Base-by-base conservation (phyloP, 2,329 filamentous ascomycete species). In the Orbilia oligospora region DNA sequence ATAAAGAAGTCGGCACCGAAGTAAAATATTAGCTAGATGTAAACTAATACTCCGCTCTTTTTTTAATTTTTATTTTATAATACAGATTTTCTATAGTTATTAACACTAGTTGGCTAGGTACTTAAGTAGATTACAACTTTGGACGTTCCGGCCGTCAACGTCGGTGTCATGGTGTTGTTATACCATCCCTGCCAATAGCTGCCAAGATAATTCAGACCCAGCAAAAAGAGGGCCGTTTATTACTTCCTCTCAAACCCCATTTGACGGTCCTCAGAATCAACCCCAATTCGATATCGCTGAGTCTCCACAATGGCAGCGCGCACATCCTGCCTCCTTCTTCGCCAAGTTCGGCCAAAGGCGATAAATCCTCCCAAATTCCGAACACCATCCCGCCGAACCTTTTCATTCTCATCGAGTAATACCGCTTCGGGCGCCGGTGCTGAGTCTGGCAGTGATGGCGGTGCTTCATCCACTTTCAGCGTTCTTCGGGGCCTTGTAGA, bases 401-500 rank as follows among this genome's bases (percentile, higher is more conserved):
- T 77, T 38, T 77, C 73, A 0, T 77, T 71, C 36, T 53, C 67
- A 22, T 77, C 73, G 20, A 53, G 56, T 20, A 49, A 71, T 61
- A 51, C 73, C 5, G 22, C 73, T 0, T 18, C 66, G 16, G 61
- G 66, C n/a, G 61, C 73, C 30, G 73, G 68, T 20, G 53, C 73
- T 4, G 55, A 68, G 55, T 64, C 71, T n/a, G 56, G 65, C 18
- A 46, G 71, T 20, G 73, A 77, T 77, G 73, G 58, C 24, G 72
- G 56, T 14, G 51, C 27, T 12, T 58, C 72, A 55, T 75, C 71
- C 12, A 64, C 73, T 0, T 77, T 77, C 14, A 67, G 46, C 18
- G 49, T 77, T 58, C 73, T 77, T 61, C 73, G 73, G 18, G 73
- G 73, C 8, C 73, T 92, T 69, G 91, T 89, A 12, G 86, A 87